Conservation (phyloP, 495 filamentous ascomycete species). For the Penicillium alfredii region DNA sequence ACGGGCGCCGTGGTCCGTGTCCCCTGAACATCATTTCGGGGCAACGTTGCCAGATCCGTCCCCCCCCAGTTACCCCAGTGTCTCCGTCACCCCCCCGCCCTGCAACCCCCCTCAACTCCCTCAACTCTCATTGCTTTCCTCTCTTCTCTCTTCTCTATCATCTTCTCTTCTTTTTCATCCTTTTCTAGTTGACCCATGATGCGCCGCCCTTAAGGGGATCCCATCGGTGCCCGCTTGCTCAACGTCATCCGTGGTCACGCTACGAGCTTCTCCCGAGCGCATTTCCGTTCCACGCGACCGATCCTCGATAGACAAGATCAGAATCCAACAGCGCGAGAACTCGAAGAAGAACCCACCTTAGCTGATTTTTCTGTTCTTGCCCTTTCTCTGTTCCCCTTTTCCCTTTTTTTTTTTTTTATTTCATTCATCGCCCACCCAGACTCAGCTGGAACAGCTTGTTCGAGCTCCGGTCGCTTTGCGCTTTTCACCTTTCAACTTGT, state of each 20-base stretch:
- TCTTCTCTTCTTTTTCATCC: constrained; percentile 4
- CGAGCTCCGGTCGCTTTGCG: no score
- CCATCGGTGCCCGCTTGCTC: constrained; percentile 21
- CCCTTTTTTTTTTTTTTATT: no score
- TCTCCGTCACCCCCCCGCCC: constrained; percentile 7
- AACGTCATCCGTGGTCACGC: constrained; percentile 38
- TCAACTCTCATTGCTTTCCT: constrained; percentile 10
- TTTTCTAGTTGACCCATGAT: constrained; percentile 21
- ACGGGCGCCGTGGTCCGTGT: constrained; percentile 24
- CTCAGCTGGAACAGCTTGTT: no score
- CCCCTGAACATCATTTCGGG: constrained; percentile 22
- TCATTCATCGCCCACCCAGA: background rate
- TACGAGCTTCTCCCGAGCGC: constrained; percentile 27
- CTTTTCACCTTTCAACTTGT: no score
- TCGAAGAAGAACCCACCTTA: no score
- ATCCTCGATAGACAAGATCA: no score
- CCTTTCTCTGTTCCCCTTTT: constrained; percentile 11
- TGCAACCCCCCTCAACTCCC: constrained; percentile 8
- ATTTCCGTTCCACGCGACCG: no score
- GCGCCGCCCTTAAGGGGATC: constrained; percentile 32
- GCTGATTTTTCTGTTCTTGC: no score
- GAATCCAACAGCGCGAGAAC: no score
- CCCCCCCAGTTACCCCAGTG: constrained; percentile 6
- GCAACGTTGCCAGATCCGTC: constrained; percentile 26
- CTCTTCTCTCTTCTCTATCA: constrained; percentile 1